These are phyloP conservation scores for Zoysia pacifica DNA, from an alignment of 176 grass and related monocot species.

Conservation along the genomic window DNA sequence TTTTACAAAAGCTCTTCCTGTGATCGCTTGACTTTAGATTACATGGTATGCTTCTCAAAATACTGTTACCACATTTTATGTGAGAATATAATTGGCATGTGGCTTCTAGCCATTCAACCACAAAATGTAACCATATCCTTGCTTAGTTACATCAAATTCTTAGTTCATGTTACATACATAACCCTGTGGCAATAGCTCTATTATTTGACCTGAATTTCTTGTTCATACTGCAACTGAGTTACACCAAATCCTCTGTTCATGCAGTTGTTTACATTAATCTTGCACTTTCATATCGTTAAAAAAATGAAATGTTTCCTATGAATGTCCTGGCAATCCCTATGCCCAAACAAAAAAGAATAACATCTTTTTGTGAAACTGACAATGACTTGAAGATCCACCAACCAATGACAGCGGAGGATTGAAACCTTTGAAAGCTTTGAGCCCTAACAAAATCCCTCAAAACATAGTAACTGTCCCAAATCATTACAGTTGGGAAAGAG, in stretches of 20 bases:
- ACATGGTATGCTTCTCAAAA: slow-evolving; percentile 16
- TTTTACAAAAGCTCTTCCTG: slow-evolving; percentile 27
- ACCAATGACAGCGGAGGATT: neutral
- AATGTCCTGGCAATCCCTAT: neutral
- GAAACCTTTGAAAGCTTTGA: slow-evolving; percentile 12
- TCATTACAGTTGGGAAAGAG: neutral
- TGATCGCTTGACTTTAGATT: slow-evolving; percentile 23
- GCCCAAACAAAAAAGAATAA: neutral
- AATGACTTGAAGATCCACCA: neutral
- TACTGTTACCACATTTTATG: neutral
- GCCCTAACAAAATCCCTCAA: neutral
- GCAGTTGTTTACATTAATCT: slow-evolving; percentile 25
- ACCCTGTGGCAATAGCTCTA: neutral
- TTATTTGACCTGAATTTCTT: slow-evolving; percentile 2
- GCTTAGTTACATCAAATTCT: slow-evolving; percentile 8
- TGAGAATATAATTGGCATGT: neutral
- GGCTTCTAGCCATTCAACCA: slow-evolving; percentile 9
- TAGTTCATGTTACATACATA: neutral
- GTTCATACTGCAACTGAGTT: neutral
- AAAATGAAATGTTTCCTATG: slow-evolving; percentile 1
- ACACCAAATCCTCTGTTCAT: slow-evolving; percentile 6
- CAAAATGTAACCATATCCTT: slow-evolving; percentile 18
- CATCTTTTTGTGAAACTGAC: neutral
- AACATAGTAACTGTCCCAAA: neutral
- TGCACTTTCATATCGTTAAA: neutral